Base-by-base conservation (phyloP, 2,329 filamentous ascomycete genomes). In the Cryphonectria nitschkei region DNA sequence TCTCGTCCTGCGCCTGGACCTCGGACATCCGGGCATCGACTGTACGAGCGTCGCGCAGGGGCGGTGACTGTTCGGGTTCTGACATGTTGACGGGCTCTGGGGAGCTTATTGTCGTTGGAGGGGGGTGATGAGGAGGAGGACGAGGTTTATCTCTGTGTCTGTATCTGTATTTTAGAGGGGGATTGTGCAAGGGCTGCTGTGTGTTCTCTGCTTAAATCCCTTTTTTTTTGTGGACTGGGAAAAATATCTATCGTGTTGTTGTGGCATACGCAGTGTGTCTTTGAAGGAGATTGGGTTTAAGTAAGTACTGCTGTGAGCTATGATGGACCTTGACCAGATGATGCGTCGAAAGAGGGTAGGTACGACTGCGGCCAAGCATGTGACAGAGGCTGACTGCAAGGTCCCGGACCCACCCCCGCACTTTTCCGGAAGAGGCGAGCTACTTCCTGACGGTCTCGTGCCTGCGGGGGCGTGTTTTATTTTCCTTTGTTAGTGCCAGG, bases 1-100 rank as follows among this genome's bases (percentile, higher is more conserved):
- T 63, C 76, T 0, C 76, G 73, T 54, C 68, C 62, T 46, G 58
- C n/a, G 37, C 22, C 39, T 34, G 66, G 41, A 13, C n/a, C 26
- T 68, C 41, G 22, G 43, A 29, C 16, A 29, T n/a, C 16, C 3
- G 39, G 54, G 37, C 41, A 8, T 50, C 46, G 46, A 50, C 46
- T n/a, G 46, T 50, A 11, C 46, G 46, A 11, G 46, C 46, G 11
- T 43, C 41, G 39, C n/a, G 61, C 22, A 46, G 16, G 37, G 61
- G 37, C 0, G 61, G 39, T 1, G 39, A 64, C n/a, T 65, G 22
- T 11, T 32, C 43, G 1, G 43, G 63, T 29, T 26, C 50, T 26
- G 63, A 65, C 63, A 50, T 65, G 43, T 32, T 32, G 62, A 19
- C 41, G 39, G 3, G 37, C 2, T 3, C 14, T 41, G 37, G 37